Evolutionary conservation across 2,329 filamentous ascomycete genomes (phyloP).

Genomic region (Ophioceras dolichostomum): DNA sequence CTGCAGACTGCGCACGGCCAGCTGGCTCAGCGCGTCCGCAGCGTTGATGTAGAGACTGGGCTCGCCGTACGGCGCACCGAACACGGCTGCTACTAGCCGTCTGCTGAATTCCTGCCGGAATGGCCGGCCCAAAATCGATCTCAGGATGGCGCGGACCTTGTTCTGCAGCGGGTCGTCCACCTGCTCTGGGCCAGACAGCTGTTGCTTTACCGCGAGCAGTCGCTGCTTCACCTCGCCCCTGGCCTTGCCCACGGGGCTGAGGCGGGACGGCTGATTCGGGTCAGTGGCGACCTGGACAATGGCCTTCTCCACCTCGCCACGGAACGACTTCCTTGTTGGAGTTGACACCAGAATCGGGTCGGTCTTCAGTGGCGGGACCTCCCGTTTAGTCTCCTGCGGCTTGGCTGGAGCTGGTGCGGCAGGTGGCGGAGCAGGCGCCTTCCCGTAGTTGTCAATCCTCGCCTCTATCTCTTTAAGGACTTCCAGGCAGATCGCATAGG

Average conservation of each 20-base stretch:
- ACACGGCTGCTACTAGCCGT: conserved; percentile 52
- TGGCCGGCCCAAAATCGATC: conserved; percentile 46
- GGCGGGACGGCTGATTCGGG: conserved; percentile 34
- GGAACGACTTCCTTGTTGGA: conserved; percentile 21
- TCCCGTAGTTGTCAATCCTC: conserved; percentile 52
- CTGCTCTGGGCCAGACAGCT: conserved; percentile 28
- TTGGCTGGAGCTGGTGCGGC: conserved; percentile 4
- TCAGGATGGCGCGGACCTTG: conserved; percentile 31
- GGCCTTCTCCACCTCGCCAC: conserved; percentile 31
- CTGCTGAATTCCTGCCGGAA: conserved; percentile 61
- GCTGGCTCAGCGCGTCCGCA: conserved; percentile 52
- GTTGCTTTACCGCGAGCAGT: conserved; percentile 40
- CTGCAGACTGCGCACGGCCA: conserved; percentile 60
- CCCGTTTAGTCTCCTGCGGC: conserved; percentile 18
- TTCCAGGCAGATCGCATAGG: conserved; percentile 56
- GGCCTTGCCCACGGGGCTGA: conserved; percentile 39
- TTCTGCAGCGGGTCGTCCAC: conserved; percentile 34
- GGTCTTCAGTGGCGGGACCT: conserved; percentile 26
- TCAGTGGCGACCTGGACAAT: conserved; percentile 29
- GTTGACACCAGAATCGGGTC: conserved; percentile 32
- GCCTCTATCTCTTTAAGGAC: conserved; percentile 54
- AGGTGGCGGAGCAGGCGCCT: conserved; percentile 21
- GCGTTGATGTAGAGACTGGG: conserved; percentile 58
- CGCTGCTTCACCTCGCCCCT: conserved; percentile 32
- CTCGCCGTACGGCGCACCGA: conserved; percentile 64